Evolutionary conservation across 164 flowering plant genomes (phyloP).

Genomic region (Vitis labrusca): DNA sequence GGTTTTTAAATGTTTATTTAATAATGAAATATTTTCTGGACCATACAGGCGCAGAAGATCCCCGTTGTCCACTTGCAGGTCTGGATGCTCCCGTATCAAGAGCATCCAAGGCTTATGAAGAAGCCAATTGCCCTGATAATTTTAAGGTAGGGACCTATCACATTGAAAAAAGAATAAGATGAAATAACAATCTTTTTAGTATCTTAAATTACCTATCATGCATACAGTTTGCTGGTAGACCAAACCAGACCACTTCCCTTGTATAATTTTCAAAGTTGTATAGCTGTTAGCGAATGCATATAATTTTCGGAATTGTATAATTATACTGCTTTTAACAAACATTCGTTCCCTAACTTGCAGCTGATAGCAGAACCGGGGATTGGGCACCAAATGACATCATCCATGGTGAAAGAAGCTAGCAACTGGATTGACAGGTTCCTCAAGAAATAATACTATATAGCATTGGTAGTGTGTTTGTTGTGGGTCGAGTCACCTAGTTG

Average conservation of each 20-base stretch:
- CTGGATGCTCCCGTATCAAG: conserved; percentile 45
- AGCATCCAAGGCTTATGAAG: conserved; percentile 48
- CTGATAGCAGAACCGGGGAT: conserved; percentile 72
- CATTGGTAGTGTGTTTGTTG: no score
- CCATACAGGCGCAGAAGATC: conserved; percentile 79
- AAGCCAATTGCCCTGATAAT: conserved; percentile 42
- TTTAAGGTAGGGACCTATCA: conserved; percentile 54
- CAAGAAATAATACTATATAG: conserved; percentile 5
- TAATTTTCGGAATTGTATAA: no score
- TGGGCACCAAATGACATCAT: conserved; percentile 76
- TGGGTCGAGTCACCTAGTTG: no score
- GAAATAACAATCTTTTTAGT: background rate
- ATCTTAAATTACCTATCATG: background rate
- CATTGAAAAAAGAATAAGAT: no score
- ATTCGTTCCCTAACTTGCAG: conserved; percentile 32
- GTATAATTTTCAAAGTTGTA: background rate
- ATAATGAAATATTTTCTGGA: background rate
- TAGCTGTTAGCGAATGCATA: no score
- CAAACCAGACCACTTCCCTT: background rate
- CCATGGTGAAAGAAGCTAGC: conserved; percentile 83
- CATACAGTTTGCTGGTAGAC: background rate
- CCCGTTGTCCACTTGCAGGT: conserved; percentile 83
- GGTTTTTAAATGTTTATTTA: no score
- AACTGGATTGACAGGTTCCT: conserved; percentile 77
- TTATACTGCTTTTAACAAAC: background rate